Percentiles rank a stretch among this genome's conserved stretches.
These are phyloP conservation scores for Colletotrichum sp. DNA, from an alignment of 2,329 filamentous ascomycete genomes.

Conservation along the genomic window DNA sequence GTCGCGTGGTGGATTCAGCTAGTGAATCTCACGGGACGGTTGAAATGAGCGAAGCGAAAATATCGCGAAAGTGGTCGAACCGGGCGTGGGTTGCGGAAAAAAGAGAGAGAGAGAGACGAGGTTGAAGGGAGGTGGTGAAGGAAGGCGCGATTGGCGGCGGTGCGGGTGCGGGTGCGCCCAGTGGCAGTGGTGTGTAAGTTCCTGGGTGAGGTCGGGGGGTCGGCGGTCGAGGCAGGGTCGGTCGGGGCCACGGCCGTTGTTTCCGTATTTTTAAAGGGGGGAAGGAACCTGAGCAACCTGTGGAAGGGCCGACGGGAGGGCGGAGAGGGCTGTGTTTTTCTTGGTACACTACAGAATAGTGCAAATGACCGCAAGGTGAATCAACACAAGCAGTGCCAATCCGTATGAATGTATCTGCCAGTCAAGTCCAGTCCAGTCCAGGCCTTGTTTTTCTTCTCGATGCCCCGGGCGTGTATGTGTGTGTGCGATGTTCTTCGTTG, in stretches of 20 bases:
- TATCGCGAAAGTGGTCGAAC: neutral
- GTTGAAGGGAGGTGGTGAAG: neutral
- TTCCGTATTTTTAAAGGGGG: constrained; percentile 1
- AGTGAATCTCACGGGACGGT: constrained; percentile 1
- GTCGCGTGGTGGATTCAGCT: neutral
- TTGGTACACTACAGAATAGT: neutral
- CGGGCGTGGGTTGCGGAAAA: neutral
- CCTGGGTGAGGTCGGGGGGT: constrained; percentile 5
- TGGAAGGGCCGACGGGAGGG: neutral
- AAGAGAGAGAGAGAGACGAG: neutral
- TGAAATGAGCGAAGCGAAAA: neutral
- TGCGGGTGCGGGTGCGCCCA: neutral
- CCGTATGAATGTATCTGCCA: neutral
- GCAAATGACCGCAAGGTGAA: neutral
- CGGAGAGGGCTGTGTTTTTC: neutral
- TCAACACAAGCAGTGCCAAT: neutral
- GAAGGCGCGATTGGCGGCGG: neutral
- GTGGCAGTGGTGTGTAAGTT: neutral
- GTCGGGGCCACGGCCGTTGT: constrained; percentile 10
- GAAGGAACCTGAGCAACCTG: neutral
- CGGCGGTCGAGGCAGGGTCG: neutral
- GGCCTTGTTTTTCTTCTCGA: neutral
- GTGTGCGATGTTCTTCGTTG: neutral
- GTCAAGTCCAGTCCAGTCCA: neutral
- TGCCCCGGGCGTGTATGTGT: neutral